A percentile compares a stretch with the other conserved stretches of the same genome.
Conservation (phyloP, 2,329 filamentous ascomycete genomes). For the Ophiocordyceps polyrhachis-furcata region DNA sequence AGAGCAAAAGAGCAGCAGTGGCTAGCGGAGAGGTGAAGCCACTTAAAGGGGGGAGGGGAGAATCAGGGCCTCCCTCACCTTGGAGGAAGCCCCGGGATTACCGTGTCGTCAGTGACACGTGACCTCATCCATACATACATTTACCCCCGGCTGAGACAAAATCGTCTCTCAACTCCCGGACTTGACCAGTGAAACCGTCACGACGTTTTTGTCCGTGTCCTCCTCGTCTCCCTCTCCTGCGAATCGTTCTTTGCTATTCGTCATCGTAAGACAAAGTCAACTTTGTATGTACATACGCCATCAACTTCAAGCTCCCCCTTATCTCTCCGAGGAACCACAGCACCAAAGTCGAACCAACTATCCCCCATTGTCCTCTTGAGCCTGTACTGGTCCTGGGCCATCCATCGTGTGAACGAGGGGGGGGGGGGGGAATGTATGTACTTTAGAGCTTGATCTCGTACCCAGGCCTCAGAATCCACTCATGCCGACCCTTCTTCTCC, state of each 20-base stretch:
- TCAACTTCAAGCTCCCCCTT: neutral
- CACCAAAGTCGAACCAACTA: neutral
- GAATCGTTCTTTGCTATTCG: no score
- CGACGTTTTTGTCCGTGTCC: no score
- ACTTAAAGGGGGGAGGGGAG: neutral
- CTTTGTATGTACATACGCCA: neutral
- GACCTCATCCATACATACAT: neutral
- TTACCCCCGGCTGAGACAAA: neutral
- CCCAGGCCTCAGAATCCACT: slow-evolving; percentile 21
- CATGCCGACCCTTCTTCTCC: slow-evolving; percentile 20
- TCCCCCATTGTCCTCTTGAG: no score
- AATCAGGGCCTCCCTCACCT: no score
- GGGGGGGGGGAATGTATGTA: no score
- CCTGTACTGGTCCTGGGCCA: no score
- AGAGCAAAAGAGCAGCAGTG: no score
- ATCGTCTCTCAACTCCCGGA: neutral
- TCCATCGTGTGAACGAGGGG: no score
- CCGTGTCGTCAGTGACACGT: neutral
- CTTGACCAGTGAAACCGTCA: no score
- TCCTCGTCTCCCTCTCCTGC: no score
- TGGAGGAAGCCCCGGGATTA: neutral
- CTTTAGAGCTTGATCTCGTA: slow-evolving; percentile 16
- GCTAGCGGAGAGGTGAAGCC: neutral
- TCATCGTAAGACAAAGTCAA: no score
- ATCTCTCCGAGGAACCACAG: neutral